Evolutionary conservation across 2,329 filamentous ascomycete genomes (phyloP), one percentile per base, ranked within the genome.

Genomic region (Spiromastix sp.): DNA sequence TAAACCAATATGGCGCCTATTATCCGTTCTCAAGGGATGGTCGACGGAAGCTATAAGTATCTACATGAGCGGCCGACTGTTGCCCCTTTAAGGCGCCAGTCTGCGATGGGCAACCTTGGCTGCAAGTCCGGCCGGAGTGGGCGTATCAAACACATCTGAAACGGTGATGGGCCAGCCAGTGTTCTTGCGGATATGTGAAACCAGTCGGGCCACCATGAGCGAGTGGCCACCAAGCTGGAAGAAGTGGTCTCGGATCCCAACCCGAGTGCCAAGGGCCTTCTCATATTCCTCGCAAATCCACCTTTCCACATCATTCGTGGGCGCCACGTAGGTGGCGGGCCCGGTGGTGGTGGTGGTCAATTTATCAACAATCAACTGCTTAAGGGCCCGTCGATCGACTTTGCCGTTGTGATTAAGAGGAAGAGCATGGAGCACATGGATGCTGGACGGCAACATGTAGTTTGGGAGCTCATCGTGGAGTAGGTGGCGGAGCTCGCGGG

Each of bases 141-240:
- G 28, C 9, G 9, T 8, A 30, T 30, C 28, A 30, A 30, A 30
- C 9, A 30, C 28, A 30, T 30, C 28, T 30, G 9, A 9, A 13
- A 30, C n/a, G 30, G 21, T 21, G 21, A 6, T 7, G 30, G 7
- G 18, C 12, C 21, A 32, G 10, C 18, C 18, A 32, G 12, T 32
- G n/a, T 18, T 11, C 7, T 32, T 7, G 30, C 18, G 10, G 18
- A 32, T 32, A 15, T 18, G 30, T 20, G 30, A 17, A 21, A 15
- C 30, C 7, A 32, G 13, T 15, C 15, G 17, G 6, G 30, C 21
- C 7, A 18, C 30, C 30, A 32, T 32, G 13, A 32, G 18, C 10
- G 30, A 32, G 17, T 32, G 30, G 7, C 30, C 30, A 19, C 30
- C 30, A 21, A 32, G 30, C 12, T 32, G 12, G 30, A 32, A 32